Conservation (phyloP, 2,329 filamentous ascomycete species). For the Teratosphaeria pseudoeucalypti region DNA sequence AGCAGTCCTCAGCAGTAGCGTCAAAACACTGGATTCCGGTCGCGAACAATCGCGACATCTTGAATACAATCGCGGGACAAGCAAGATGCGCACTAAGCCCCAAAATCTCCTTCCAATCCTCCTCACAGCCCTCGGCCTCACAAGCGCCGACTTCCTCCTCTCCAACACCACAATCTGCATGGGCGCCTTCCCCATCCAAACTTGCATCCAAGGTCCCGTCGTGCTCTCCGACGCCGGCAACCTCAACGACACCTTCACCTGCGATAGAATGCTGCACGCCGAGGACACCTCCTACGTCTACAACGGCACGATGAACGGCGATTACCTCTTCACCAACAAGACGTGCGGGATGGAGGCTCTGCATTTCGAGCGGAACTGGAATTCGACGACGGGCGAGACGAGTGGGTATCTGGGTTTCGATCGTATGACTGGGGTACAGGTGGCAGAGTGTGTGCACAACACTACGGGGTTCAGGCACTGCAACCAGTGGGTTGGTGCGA, state of each 20-base stretch:
- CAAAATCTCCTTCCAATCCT: neutral
- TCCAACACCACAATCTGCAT: constrained; percentile 16
- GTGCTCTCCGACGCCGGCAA: constrained; percentile 8
- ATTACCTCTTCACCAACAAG: constrained; percentile 3
- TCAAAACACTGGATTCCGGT: neutral
- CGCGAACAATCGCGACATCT: no score
- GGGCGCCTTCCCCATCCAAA: constrained; percentile 8
- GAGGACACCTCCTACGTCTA: constrained; percentile 12
- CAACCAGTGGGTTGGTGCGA: constrained; percentile 12
- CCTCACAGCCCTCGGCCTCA: neutral
- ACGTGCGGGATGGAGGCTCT: constrained; percentile 10
- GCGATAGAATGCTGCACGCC: constrained; percentile 10
- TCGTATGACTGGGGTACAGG: neutral
- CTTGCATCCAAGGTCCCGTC: constrained; percentile 10
- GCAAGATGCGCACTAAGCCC: neutral
- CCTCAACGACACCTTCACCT: constrained; percentile 7
- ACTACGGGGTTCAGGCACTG: constrained; percentile 2
- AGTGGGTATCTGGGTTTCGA: neutral
- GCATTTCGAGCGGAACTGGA: constrained; percentile 8
- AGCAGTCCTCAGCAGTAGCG: neutral
- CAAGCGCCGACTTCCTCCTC: constrained; percentile 12
- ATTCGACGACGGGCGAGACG: constrained; percentile 2
- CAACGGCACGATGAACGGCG: constrained; percentile 10
- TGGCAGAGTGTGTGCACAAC: constrained; percentile 9
- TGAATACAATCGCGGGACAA: no score